Conservation (phyloP, 352 stramenopile genomes). For the Globisporangium parvum region DNA sequence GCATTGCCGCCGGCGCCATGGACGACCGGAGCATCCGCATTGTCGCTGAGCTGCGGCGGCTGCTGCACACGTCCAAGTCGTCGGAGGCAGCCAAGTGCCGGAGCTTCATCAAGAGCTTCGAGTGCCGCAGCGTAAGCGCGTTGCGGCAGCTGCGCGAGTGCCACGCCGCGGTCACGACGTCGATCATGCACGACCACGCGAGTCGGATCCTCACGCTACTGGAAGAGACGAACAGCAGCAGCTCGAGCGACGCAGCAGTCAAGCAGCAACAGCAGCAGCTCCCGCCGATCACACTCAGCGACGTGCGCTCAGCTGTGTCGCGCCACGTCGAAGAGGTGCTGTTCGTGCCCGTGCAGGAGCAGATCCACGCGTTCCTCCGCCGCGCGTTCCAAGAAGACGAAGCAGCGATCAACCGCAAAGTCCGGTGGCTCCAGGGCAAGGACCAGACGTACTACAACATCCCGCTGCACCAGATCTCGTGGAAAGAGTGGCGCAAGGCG, state of each 20-base stretch:
- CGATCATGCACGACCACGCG: constrained; percentile 60
- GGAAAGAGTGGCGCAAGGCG: constrained; percentile 78
- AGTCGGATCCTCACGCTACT: constrained; percentile 51
- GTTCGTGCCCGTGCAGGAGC: constrained; percentile 58
- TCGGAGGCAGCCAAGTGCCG: constrained; percentile 63
- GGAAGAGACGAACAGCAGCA: constrained; percentile 42
- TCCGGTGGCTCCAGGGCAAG: constrained; percentile 88
- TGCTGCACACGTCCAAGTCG: constrained; percentile 77
- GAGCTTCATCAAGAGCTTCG: constrained; percentile 54
- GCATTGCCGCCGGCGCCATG: constrained; percentile 26
- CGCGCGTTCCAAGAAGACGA: constrained; percentile 73
- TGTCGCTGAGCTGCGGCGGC: constrained; percentile 63
- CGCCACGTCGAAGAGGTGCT: constrained; percentile 81
- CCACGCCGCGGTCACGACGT: constrained; percentile 45
- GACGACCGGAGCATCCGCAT: constrained; percentile 76
- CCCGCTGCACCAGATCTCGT: constrained; percentile 71
- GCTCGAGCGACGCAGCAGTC: too few species aligned
- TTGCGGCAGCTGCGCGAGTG: constrained; percentile 62
- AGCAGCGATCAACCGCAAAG: constrained; percentile 70
- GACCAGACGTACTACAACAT: constrained; percentile 89
- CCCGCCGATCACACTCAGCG: constrained; percentile 39
- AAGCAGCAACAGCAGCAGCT: too few species aligned
- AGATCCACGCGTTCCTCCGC: constrained; percentile 48
- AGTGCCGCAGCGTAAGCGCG: constrained; percentile 31
- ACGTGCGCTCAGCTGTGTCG: constrained; percentile 54